Base-by-base conservation (phyloP, 2,329 filamentous ascomycete species). In the Paramyrothecium sp. region DNA sequence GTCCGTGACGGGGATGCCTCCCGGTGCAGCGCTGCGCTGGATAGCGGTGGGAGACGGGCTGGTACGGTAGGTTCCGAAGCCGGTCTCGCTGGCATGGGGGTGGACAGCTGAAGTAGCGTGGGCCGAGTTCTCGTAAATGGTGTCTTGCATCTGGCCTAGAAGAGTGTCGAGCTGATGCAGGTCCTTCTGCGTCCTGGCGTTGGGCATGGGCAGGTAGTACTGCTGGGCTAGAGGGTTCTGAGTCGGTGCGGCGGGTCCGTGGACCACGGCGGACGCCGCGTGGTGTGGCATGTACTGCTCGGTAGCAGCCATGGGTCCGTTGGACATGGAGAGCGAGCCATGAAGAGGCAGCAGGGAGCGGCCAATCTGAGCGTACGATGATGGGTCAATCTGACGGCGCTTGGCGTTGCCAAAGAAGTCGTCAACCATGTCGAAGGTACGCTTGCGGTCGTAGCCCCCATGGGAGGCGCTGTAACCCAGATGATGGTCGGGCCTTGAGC, bases 391-490 rank as follows among this genome's bases (percentile, higher is more conserved):
- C 66, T 92, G 88, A 69, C 92, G 90, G 67, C 93, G 91, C 82
- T 97, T 98, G 65, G 92, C 88, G 71, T 91, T 92, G 64, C 90
- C 91, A 64, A 98, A 96, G 78, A 98, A 97, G 71, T 97, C 92
- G 70, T 96, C 94, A 58, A 97, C 80, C 58, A 91, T 90, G 68
- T 97, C 92, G 65, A 89, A 91, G n/a, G 87, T 86, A 60, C 92
- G 91, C 78, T 94, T 95, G 69, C 90, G 87, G 64, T 86, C 83
- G 69, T 94, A 91, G 68, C 89, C 78, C 34, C 71, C 66, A 46
- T 76, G 71, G 53, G 74, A 69, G 54, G 76, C 71, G 58, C 86
- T 81, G 69, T 89, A 88, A 61, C 83, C 82, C 60, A 89, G 80
- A 44, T 89, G 26, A 69, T 89, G 89, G 65, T 88, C 87, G 54